phyloP scores from a whole-genome alignment of 495 filamentous ascomycete genomes.

The Achaetomiella virescens region DNA sequence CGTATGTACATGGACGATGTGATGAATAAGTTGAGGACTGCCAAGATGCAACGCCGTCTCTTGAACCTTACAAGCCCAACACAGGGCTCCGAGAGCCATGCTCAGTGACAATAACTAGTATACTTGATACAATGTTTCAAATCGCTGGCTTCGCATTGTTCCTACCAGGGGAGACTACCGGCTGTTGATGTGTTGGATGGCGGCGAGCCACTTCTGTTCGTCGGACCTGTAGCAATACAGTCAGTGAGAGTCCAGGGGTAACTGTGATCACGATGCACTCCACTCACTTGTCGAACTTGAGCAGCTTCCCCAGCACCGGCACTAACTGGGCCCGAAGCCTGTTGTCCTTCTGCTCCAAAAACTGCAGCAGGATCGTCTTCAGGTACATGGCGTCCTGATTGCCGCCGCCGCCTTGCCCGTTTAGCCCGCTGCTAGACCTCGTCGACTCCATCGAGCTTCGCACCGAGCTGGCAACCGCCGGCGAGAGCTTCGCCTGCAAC shows the following conservation, averaged over 20 bases:
- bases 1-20: not conserved
- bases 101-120: not conserved
- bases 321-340: slow-evolving; percentile 84
- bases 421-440: slow-evolving; percentile 40
- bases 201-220: slow-evolving; percentile 83
- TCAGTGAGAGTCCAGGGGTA: slow-evolving; percentile 7
- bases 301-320: slow-evolving; percentile 81
- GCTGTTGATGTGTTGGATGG: slow-evolving; percentile 44
- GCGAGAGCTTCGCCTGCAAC: slow-evolving; percentile 31
- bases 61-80: too few relatives aligned
- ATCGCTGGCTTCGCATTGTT: too few relatives aligned
- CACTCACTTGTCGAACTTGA: slow-evolving; percentile 84
- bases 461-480: slow-evolving; percentile 22
- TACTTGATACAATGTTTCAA: not conserved
- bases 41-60: too few relatives aligned
- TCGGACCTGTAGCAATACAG: slow-evolving; percentile 53
- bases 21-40: not conserved
- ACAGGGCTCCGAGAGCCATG: not conserved
- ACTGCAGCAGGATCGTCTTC: slow-evolving; percentile 92
- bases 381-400: slow-evolving; percentile 76
- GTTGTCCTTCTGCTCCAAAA: slow-evolving; percentile 91
- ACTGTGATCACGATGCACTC: not conserved
- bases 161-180: slow-evolving; percentile 14
- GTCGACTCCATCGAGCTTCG: slow-evolving; percentile 57
- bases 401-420: slow-evolving; percentile 10